A percentile compares a stretch with the other conserved stretches of the same genome.
phyloP scores from a whole-genome alignment of 805 yeast genomes.

The Lipomyces spencermartinsiae region DNA sequence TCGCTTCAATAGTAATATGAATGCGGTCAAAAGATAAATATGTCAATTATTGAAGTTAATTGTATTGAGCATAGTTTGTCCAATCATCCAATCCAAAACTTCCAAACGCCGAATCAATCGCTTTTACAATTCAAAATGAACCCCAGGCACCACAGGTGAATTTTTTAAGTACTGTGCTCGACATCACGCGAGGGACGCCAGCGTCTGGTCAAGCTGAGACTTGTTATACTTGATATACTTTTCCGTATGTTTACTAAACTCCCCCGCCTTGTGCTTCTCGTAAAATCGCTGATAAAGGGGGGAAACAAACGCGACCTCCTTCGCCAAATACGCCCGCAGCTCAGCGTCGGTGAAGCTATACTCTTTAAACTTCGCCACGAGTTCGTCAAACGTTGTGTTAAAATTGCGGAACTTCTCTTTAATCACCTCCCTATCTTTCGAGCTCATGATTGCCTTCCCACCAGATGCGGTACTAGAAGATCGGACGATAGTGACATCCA shows the following conservation, averaged over 20 bases:
- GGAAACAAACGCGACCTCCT: slow-evolving; percentile 74
- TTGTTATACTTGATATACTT: slow-evolving; percentile 67
- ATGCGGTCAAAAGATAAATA: not conserved
- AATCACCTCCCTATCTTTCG: slow-evolving; percentile 79
- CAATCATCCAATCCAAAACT: not conserved
- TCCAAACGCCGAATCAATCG: not conserved
- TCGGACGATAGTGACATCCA: slow-evolving; percentile 76
- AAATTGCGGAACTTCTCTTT: slow-evolving; percentile 86
- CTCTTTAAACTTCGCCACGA: slow-evolving; percentile 67
- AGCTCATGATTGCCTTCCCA: slow-evolving; percentile 50
- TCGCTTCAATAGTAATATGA: not conserved
- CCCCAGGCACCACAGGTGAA: too few species aligned
- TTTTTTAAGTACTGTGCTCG: not conserved
- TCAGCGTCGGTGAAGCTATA: slow-evolving; percentile 70
- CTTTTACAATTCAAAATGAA: not conserved
- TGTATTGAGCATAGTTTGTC: slow-evolving; percentile 1
- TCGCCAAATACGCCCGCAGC: slow-evolving; percentile 65
- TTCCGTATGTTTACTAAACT: slow-evolving; percentile 70
- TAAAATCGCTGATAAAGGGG: slow-evolving; percentile 87
- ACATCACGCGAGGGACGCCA: slow-evolving; percentile 45
- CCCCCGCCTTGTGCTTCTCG: slow-evolving; percentile 73
- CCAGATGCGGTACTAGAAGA: slow-evolving; percentile 19
- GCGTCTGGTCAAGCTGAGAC: slow-evolving; percentile 49
- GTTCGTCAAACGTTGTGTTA: slow-evolving; percentile 81
- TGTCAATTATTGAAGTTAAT: not conserved